phyloP scores from a whole-genome alignment of 148 eudicot species.

The Polygonum maritimum region DNA sequence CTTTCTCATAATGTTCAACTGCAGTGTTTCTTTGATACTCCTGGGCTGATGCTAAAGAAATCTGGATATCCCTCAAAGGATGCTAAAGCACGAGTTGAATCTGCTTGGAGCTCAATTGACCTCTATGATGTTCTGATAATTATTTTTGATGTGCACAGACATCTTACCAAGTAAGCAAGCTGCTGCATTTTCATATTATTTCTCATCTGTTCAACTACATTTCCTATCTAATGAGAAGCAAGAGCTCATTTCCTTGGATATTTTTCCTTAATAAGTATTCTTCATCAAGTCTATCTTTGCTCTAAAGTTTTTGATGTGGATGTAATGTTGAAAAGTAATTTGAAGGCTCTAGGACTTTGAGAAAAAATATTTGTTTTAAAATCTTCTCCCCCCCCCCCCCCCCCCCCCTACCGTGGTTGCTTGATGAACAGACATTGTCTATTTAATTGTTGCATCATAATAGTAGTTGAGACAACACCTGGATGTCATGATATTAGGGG shows the following conservation, averaged over 20 bases:
- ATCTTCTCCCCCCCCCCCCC: background rate
- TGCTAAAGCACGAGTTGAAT: constrained; percentile 56
- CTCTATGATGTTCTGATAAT: constrained; percentile 78
- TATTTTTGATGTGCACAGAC: constrained; percentile 94
- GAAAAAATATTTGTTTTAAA: background rate
- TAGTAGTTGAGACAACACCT: background rate
- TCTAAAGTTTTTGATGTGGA: background rate
- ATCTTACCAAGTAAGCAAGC: constrained; percentile 59
- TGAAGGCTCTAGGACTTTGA: background rate
- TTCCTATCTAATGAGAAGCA: background rate
- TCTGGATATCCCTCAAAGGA: constrained; percentile 63
- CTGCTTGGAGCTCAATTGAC: constrained; percentile 75
- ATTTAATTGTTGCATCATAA: background rate
- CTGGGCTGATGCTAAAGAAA: constrained; percentile 75
- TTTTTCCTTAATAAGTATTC: background rate
- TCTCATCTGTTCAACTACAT: background rate
- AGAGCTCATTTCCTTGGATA: background rate
- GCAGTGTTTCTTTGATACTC: constrained; percentile 99
- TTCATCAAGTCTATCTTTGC: background rate
- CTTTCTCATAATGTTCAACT: background rate
- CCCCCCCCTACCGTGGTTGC: background rate
- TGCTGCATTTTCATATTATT: background rate
- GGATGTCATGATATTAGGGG: background rate
- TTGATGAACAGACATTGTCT: background rate
- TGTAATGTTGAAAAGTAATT: background rate